Conservation (phyloP, 2,329 filamentous ascomycete species). For the Boeremia exigua region DNA sequence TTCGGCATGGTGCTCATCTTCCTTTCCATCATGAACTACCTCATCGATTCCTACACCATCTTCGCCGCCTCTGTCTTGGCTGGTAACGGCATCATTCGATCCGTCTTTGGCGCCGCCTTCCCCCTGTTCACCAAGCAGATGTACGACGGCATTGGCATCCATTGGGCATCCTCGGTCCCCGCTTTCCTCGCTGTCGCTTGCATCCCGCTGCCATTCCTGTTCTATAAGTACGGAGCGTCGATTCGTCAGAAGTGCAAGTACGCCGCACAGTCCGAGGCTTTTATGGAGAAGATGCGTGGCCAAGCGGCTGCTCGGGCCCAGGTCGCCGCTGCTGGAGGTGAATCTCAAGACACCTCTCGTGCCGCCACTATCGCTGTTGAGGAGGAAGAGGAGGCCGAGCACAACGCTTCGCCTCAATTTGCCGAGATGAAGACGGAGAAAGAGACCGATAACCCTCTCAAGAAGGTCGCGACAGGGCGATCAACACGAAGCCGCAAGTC, state of each 20-base stretch:
- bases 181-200: slow-evolving; percentile 76
- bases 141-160: slow-evolving; percentile 61
- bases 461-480: slow-evolving; percentile 39
- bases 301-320: slow-evolving; percentile 30
- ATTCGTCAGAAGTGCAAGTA: slow-evolving; percentile 74
- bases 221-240: slow-evolving; percentile 71
- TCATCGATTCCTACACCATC: slow-evolving; percentile 65
- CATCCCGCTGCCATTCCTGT: slow-evolving; percentile 76
- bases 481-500: slow-evolving; percentile 34
- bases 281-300: slow-evolving; percentile 58
- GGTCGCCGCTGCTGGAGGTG: slow-evolving; percentile 9
- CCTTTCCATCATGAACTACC: slow-evolving; percentile 55
- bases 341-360: slow-evolving; percentile 32
- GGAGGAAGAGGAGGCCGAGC: slow-evolving; percentile 40
- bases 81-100: slow-evolving; percentile 80
- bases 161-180: slow-evolving; percentile 77
- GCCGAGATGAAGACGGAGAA: slow-evolving; percentile 49
- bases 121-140: slow-evolving; percentile 77
- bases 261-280: slow-evolving; percentile 68
- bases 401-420: slow-evolving; percentile 40
- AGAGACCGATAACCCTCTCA: slow-evolving; percentile 35
- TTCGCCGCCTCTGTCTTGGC: slow-evolving; percentile 78
- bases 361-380: slow-evolving; percentile 29
- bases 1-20: slow-evolving; percentile 71
- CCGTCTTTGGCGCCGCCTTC: slow-evolving; percentile 77